Percentiles rank a stretch among this genome's conserved stretches.
phyloP scores from a whole-genome alignment of 352 stramenopile genomes.

The Phytophthora litchii region DNA sequence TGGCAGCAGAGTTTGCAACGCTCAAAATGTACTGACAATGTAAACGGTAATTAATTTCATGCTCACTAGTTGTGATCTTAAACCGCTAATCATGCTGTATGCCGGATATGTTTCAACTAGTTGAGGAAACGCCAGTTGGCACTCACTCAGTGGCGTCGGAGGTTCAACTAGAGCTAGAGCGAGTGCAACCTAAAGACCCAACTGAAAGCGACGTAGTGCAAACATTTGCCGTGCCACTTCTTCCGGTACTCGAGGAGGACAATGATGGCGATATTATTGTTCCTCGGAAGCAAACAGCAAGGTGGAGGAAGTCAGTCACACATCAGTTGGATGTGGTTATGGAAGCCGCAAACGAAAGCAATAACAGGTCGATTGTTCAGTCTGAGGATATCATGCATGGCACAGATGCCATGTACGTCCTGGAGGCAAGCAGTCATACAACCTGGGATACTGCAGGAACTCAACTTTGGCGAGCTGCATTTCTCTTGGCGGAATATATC shows the following conservation, averaged over 20 bases:
- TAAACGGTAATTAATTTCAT: slow-evolving; percentile 7
- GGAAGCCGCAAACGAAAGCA: neutral
- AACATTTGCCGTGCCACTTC: slow-evolving; percentile 11
- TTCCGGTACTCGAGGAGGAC: slow-evolving; percentile 18
- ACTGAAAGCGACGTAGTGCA: neutral
- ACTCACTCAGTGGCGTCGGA: slow-evolving; percentile 28
- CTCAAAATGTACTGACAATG: neutral
- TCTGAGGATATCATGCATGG: neutral
- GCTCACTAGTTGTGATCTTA: slow-evolving; percentile 7
- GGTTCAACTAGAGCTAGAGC: slow-evolving; percentile 25
- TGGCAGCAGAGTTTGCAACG: slow-evolving; percentile 27
- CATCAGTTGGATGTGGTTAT: too few species aligned
- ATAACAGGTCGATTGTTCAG: neutral
- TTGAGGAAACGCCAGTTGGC: neutral
- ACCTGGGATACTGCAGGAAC: slow-evolving; percentile 45
- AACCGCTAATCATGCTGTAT: neutral
- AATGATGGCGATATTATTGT: slow-evolving; percentile 34
- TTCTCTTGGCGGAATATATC: slow-evolving; percentile 63
- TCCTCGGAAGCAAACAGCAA: slow-evolving; percentile 24
- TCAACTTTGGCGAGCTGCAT: slow-evolving; percentile 61
- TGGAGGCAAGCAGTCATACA: slow-evolving; percentile 27
- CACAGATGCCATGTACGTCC: slow-evolving; percentile 18
- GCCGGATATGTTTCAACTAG: slow-evolving; percentile 9
- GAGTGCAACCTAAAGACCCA: neutral
- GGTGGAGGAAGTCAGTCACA: slow-evolving; percentile 5